Evolutionary conservation across 768 basidiomycete species (phyloP).

Genomic region (Lentinus brumalis): DNA sequence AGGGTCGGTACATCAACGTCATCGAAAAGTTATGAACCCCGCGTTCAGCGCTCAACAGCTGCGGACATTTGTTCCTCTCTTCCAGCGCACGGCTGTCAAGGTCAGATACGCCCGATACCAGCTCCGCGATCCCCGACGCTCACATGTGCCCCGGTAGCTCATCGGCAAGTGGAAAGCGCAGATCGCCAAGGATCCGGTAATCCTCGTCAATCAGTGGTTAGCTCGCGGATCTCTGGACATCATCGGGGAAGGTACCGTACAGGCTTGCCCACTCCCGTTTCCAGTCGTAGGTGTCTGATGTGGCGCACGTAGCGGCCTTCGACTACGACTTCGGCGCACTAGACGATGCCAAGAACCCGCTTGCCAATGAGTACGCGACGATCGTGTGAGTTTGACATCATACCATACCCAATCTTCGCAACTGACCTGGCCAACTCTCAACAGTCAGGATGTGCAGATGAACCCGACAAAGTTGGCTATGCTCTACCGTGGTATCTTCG

Average conservation of each 20-base stretch:
- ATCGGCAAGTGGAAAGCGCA: not conserved
- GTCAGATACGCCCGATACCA: too few relatives aligned
- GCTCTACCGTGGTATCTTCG: constrained; percentile 19
- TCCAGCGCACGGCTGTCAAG: not conserved
- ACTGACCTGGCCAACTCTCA: not conserved
- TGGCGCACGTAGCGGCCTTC: constrained; percentile 19
- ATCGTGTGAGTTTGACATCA: constrained; percentile 13
- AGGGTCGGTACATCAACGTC: constrained; percentile 23
- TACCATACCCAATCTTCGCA: not conserved
- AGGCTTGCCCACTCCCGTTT: not conserved
- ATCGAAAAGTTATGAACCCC: constrained; percentile 23
- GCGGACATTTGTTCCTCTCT: constrained; percentile 20
- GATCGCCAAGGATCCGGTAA: constrained; percentile 20
- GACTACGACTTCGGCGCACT: constrained; percentile 21
- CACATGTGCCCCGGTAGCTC: too few relatives aligned
- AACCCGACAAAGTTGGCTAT: constrained; percentile 8
- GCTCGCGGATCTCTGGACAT: constrained; percentile 23
- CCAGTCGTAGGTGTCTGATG: not conserved
- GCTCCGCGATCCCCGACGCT: too few relatives aligned
- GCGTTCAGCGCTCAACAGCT: constrained; percentile 22
- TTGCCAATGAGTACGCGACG: constrained; percentile 18
- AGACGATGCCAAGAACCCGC: constrained; percentile 6
- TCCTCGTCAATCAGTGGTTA: constrained; percentile 19
- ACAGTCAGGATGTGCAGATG: constrained; percentile 5
- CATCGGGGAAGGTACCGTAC: constrained; percentile 20